Conservation (phyloP, 257 asterid species). For the Solanum lycopersicoides region DNA sequence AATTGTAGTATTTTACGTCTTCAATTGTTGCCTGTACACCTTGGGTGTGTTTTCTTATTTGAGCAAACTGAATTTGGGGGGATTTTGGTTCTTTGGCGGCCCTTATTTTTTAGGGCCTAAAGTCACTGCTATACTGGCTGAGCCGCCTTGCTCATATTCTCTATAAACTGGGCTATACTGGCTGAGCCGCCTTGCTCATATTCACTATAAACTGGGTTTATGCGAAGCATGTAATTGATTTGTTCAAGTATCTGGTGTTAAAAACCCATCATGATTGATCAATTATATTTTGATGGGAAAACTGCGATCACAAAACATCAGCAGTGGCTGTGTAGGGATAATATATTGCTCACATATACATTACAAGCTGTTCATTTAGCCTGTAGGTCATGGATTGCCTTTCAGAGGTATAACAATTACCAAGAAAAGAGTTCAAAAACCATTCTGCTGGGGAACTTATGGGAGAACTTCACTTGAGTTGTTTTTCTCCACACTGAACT, state of each 20-base stretch:
- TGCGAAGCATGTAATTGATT: background rate
- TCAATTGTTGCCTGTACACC: too few relatives aligned
- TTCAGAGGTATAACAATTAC: background rate
- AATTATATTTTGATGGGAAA: constrained; percentile 8
- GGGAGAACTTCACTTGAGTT: background rate
- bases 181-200: background rate
- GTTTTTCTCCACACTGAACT: background rate
- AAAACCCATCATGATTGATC: constrained; percentile 14
- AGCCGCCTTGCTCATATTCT: background rate
- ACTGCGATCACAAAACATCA: background rate
- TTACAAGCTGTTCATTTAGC: background rate
- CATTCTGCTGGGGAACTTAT: background rate
- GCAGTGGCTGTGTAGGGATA: constrained; percentile 2
- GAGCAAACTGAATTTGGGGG: too few relatives aligned
- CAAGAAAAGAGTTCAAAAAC: background rate
- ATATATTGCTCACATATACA: constrained; percentile 3
- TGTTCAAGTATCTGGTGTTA: background rate
- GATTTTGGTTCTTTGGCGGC: too few relatives aligned
- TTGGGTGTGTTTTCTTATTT: too few relatives aligned
- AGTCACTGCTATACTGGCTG: too few relatives aligned
- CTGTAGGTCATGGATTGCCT: constrained; percentile 2
- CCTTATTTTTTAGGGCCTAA: too few relatives aligned
- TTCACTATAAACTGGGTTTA: background rate
- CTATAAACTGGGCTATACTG: background rate
- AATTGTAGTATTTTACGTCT: too few relatives aligned